These are phyloP conservation scores for Glaciozyma martinii DNA, from an alignment of 768 basidiomycete species.

Conservation along the genomic window DNA sequence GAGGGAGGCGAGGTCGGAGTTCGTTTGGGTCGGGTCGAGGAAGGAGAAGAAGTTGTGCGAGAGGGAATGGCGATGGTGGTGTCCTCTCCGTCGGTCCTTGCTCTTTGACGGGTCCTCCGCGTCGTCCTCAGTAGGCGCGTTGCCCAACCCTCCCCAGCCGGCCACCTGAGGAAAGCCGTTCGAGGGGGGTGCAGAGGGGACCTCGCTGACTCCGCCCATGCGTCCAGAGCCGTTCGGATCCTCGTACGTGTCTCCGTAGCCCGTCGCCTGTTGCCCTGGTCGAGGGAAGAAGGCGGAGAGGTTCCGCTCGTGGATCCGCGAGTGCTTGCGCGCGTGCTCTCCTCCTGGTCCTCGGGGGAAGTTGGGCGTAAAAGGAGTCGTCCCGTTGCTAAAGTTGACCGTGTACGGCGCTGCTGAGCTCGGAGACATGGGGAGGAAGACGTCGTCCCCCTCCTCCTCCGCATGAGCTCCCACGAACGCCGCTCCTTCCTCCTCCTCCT, in stretches of 20 bases:
- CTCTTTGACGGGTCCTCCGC: background rate
- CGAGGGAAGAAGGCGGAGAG: constrained; percentile 36
- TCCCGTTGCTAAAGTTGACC: background rate
- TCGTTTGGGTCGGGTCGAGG: constrained; percentile 9
- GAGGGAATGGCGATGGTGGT: constrained; percentile 35
- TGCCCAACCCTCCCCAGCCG: background rate
- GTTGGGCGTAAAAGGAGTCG: background rate
- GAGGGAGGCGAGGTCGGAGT: background rate
- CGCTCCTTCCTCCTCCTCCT: background rate
- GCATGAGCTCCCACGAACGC: background rate
- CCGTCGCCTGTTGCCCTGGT: constrained; percentile 26
- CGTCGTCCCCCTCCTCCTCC: constrained; percentile 3
- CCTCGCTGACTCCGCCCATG: background rate
- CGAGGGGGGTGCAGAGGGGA: background rate
- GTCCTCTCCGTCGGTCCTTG: constrained; percentile 23
- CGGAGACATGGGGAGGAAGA: background rate
- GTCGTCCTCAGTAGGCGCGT: background rate
- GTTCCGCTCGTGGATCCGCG: constrained; percentile 35
- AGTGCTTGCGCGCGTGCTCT: constrained; percentile 29
- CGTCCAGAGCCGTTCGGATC: constrained; percentile 2
- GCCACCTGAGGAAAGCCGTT: background rate
- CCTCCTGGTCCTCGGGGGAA: background rate
- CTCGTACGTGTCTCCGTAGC: constrained; percentile 21
- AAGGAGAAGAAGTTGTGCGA: constrained; percentile 34
- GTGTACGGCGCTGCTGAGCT: background rate